Evolutionary conservation across 768 basidiomycete species (phyloP), one percentile per base, ranked within the genome.

Genomic region (Amanita muscaria): DNA sequence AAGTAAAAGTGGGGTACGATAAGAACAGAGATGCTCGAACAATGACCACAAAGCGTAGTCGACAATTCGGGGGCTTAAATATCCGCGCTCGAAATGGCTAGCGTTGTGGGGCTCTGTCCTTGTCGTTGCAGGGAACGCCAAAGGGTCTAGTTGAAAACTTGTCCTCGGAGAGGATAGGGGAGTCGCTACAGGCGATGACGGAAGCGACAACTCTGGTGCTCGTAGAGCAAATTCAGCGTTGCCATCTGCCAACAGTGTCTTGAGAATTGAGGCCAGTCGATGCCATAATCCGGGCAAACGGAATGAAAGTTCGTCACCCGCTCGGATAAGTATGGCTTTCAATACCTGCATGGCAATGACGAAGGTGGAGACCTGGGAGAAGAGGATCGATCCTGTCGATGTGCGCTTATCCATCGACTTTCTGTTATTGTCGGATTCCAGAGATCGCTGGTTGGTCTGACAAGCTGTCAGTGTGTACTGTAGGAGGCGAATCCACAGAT

Each of bases 41-140:
- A 79, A 58, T 3, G 85, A 87, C 84, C 84, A 87, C 1, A 81
- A 64, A 7, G 76, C 62, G 51, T 85, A 88, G 57, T 88, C 86
- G 4, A 84, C 64, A 19, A 82, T 63, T 22, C 82, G 70, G 3
- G 83, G 83, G 32, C 60, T 63, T 22, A 54, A 52, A 39, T 59
- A 55, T 33, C 55, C 44, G 41, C 48, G 53, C 18, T 30, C 47
- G 46, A 16, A 51, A 47, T 2, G 50, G 44, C 51, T 49, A 53
- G 32, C 53, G 62, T 40, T 51, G 48, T 9, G 54, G 38, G 40
- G 54, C 49, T 56, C 57, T 43, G 63, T 55, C 36, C 59, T 52
- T 35, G 56, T 56, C 15, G 64, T 51, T n/a, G n/a, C n/a, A 14
- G 63, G 55, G 5, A 55, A 44, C 12, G 60, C 52, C 29, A 53